Percentiles rank a stretch among this genome's conserved stretches.
These are phyloP conservation scores for Polyporus arcularius DNA, from an alignment of 768 basidiomycete species.

Conservation along the genomic window DNA sequence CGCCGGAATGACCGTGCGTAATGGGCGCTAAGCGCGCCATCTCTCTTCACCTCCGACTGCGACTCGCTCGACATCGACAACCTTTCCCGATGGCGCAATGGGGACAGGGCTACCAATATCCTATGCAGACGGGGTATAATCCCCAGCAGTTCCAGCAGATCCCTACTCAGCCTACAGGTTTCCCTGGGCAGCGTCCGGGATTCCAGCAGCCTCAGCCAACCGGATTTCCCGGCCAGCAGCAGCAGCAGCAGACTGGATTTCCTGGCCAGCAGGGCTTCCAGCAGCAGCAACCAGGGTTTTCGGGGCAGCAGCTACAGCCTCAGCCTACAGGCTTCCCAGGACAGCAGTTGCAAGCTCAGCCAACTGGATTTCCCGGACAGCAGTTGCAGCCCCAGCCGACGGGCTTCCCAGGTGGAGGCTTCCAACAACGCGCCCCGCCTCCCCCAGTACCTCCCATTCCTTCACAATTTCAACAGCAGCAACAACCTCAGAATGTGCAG, in stretches of 20 bases:
- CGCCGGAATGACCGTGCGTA: neutral
- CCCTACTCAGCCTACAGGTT: slow-evolving; percentile 50
- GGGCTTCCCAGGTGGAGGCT: slow-evolving; percentile 32
- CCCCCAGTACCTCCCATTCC: slow-evolving; percentile 68
- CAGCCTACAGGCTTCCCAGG: slow-evolving; percentile 59
- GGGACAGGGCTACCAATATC: slow-evolving; percentile 72
- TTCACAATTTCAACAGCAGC: slow-evolving; percentile 58
- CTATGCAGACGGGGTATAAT: slow-evolving; percentile 70
- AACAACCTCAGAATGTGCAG: slow-evolving; percentile 41
- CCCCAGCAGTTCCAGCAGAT: slow-evolving; percentile 49
- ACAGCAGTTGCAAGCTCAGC: slow-evolving; percentile 47
- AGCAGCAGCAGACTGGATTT: slow-evolving; percentile 4
- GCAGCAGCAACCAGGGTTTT: slow-evolving; percentile 64
- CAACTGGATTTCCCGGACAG: slow-evolving; percentile 51
- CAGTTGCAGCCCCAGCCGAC: slow-evolving; percentile 40
- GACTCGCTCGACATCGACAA: slow-evolving; percentile 8
- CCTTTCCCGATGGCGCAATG: slow-evolving; percentile 67
- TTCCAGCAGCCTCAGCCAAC: slow-evolving; percentile 66
- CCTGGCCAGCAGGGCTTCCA: slow-evolving; percentile 34
- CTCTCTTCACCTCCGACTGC: slow-evolving; percentile 4
- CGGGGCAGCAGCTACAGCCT: slow-evolving; percentile 45
- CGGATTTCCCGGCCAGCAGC: slow-evolving; percentile 39
- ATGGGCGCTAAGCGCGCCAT: neutral
- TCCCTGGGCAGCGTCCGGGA: slow-evolving; percentile 18
- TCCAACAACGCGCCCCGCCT: slow-evolving; percentile 48